phyloP scores from a whole-genome alignment of 108 stramenopile species.

The Pseudonitzschia multiseries region DNA sequence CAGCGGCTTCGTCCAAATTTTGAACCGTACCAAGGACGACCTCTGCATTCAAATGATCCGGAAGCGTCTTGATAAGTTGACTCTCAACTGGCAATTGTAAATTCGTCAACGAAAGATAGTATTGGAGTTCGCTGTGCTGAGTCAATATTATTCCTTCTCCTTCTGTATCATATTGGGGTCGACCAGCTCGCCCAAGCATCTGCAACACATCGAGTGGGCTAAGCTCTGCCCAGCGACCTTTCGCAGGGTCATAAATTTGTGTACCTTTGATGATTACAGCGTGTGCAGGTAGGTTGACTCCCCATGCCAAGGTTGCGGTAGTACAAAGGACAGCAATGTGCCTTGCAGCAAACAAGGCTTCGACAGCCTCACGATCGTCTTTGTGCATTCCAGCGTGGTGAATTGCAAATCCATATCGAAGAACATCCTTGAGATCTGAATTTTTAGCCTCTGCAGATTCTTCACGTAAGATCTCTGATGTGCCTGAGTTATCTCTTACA shows the following conservation, averaged over 20 bases:
- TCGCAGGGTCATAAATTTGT: slow-evolving; percentile 97
- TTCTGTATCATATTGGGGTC: slow-evolving; percentile 97
- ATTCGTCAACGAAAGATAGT: slow-evolving; percentile 97
- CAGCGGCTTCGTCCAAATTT: slow-evolving; percentile 90
- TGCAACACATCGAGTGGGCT: slow-evolving; percentile 97
- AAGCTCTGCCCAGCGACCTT: slow-evolving; percentile 98
- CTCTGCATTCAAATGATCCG: slow-evolving; percentile 98
- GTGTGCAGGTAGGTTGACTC: slow-evolving; percentile 99
- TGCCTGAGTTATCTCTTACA: slow-evolving; percentile 89
- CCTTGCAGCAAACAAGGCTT: slow-evolving; percentile 96
- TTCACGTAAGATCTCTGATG: slow-evolving; percentile 91
- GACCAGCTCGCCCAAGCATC: slow-evolving; percentile 99
- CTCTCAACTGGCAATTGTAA: slow-evolving; percentile 99
- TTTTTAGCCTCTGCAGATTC: slow-evolving; percentile 85
- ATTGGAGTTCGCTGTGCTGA: slow-evolving; percentile 96
- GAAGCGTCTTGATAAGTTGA: slow-evolving; percentile 92
- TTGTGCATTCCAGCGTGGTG: slow-evolving; percentile 98
- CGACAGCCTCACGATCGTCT: slow-evolving; percentile 95
- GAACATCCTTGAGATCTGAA: slow-evolving; percentile 92
- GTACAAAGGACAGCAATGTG: slow-evolving; percentile 95
- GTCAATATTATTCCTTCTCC: slow-evolving; percentile 99
- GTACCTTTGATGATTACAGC: slow-evolving; percentile 99
- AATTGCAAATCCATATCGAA: slow-evolving; percentile 96
- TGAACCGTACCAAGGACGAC: slow-evolving; percentile 93
- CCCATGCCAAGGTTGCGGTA: slow-evolving; percentile 99